These are phyloP conservation scores for Arctium lappa DNA, from an alignment of 129 eudicot genomes.

Conservation along the genomic window DNA sequence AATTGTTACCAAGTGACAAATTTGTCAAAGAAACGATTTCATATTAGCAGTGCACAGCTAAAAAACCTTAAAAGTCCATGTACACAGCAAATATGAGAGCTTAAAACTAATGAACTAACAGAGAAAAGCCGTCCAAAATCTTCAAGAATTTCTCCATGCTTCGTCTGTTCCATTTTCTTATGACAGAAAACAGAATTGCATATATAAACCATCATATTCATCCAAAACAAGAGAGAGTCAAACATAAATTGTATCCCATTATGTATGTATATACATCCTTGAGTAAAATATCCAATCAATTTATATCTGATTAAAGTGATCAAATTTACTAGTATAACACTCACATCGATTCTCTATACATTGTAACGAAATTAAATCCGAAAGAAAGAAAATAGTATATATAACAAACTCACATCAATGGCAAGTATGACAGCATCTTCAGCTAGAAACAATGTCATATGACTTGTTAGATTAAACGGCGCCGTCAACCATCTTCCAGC, in stretches of 20 bases:
- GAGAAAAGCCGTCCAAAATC: no score
- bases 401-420: slow-evolving; percentile 56
- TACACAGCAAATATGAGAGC: not conserved
- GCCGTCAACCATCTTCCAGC: slow-evolving; percentile 92
- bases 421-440: slow-evolving; percentile 89
- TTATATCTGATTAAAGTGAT: not conserved
- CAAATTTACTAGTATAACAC: not conserved
- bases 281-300: not conserved
- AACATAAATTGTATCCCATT: not conserved
- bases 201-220: not conserved
- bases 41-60: not conserved
- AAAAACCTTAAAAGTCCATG: not conserved
- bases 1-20: not conserved
- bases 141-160: not conserved
- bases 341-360: not conserved
- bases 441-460: slow-evolving; percentile 87
- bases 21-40: not conserved
- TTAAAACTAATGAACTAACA: not conserved
- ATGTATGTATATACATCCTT: not conserved
- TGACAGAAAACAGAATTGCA: no score
- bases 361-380: not conserved
- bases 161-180: no score
- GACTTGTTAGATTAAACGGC: slow-evolving; percentile 94
- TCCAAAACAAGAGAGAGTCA: not conserved
- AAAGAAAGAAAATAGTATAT: not conserved